Evolutionary conservation across 2,329 filamentous ascomycete species (phyloP), one percentile per base, ranked within the genome.

Genomic region (Trichoderma simmonsii): DNA sequence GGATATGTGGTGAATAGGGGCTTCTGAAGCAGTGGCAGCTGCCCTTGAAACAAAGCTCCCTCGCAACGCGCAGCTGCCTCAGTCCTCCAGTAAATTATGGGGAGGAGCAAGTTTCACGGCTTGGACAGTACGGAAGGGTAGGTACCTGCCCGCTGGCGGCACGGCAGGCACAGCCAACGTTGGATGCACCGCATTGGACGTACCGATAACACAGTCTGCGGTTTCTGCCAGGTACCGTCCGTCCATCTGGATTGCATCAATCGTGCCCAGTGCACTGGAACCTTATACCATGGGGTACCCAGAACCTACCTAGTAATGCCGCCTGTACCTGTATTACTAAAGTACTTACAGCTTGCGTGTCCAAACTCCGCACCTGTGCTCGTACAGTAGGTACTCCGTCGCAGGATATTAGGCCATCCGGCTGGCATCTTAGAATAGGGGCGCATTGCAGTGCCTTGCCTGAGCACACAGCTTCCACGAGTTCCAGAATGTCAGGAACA

Each of bases 401-500:
- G 63, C 51, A 26, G 30, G 30, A 67, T 62, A 39, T 36, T 39
- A 18, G 36, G 54, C n/a, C 65, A 32, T 60, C 51, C 54, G 18
- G 57, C 57, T 32, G 39, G n/a, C 56, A 51, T 69, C 65, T 26
- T 34, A 32, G 56, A 69, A 69, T 69, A 69, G 65, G 65, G 65
- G 65, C 34, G n/a, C 54, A 48, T 67, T 66, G 62, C 28, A 48
- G 18, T 48, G 48, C 62, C 34, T 62, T 62, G 34, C 15, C 59
- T 61, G 32, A 66, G 5, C 28, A 30, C 26, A 36, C 57, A 69
- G 56, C 66, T 61, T 69, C 65, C 28, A 70, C 6, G 67, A 54
- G 57, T 70, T 70, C 67, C 57, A 70, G 67, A 70, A 70, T 62
- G 57, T 51, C 66, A 69, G 57, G 67, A 36, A 62, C n/a, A 48